These are phyloP conservation scores for Macaranga tanarius DNA, from an alignment of 441 rosid genomes.

Conservation along the genomic window DNA sequence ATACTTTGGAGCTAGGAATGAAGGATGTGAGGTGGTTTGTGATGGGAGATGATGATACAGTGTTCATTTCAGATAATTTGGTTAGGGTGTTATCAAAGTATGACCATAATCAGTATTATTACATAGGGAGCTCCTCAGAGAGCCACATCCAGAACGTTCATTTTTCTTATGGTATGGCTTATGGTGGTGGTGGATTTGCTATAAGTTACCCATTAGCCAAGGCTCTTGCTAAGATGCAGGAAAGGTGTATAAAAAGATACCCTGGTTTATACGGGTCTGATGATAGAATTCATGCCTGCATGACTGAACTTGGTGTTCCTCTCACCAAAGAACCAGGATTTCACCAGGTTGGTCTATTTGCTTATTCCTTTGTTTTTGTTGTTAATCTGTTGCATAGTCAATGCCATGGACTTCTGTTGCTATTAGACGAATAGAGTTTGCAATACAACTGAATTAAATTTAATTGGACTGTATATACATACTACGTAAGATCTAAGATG, in stretches of 20 bases:
- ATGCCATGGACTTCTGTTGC: too few species aligned
- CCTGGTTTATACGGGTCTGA: conserved; percentile 81
- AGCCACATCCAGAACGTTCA: conserved; percentile 75
- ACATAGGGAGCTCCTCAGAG: conserved; percentile 84
- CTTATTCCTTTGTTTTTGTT: too few species aligned
- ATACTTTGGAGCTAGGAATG: conserved; percentile 58
- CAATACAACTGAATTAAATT: too few species aligned
- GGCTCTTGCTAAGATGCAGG: conserved; percentile 73
- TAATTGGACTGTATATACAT: too few species aligned
- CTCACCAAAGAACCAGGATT: conserved; percentile 89
- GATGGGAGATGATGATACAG: conserved; percentile 95
- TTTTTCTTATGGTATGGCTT: conserved; percentile 93
- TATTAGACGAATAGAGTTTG: too few species aligned
- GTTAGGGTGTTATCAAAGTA: conserved; percentile 62
- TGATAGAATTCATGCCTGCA: conserved; percentile 89
- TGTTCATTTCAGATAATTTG: conserved; percentile 68
- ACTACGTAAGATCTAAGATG: too few species aligned
- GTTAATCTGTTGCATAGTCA: too few species aligned
- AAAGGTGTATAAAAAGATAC: conserved; percentile 65
- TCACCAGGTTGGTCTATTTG: conserved; percentile 61
- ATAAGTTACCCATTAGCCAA: conserved; percentile 75
- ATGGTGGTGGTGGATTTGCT: conserved; percentile 94
- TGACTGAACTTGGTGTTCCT: conserved; percentile 96
- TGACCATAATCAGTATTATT: conserved; percentile 77
- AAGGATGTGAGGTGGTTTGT: conserved; percentile 82